phyloP scores from a whole-genome alignment of 345 rosid species.

The Salix purpurea region DNA sequence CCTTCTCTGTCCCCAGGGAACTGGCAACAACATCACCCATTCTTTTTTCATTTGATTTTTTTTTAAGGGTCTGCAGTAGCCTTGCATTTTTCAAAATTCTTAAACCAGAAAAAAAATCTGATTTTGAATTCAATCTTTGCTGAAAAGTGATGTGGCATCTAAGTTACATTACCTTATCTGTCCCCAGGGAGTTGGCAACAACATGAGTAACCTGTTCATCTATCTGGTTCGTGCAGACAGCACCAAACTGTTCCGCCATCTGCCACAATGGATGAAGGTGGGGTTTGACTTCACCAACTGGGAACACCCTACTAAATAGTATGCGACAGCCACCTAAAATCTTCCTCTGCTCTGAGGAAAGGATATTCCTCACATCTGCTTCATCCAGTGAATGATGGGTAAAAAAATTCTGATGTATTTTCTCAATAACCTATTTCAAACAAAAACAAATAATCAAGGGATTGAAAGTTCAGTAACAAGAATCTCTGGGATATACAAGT shows the following conservation, averaged over 20 bases:
- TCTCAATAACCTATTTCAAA: conserved; percentile 74
- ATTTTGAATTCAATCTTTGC: neutral
- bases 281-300: conserved; percentile 91
- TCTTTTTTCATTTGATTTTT: neutral
- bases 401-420: conserved; percentile 71
- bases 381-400: conserved; percentile 65
- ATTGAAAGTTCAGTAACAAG: neutral
- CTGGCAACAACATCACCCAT: conserved; percentile 63
- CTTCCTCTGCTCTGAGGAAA: conserved; percentile 78
- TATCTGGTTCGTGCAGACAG: conserved; percentile 77
- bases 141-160: neutral
- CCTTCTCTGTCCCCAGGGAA: conserved; percentile 97
- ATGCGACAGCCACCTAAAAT: conserved; percentile 83
- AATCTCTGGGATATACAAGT: conserved; percentile 2
- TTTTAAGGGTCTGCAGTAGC: neutral
- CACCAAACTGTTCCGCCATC: conserved; percentile 97
- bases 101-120: neutral
- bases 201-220: conserved; percentile 96
- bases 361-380: conserved; percentile 80
- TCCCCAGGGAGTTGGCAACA: conserved; percentile 89
- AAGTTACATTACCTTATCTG: conserved; percentile 70
- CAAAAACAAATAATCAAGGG: neutral
- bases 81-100: neutral
- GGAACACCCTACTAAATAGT: conserved; percentile 88
- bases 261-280: conserved; percentile 95